These are phyloP conservation scores for Lentinula sp. DNA, from an alignment of 768 basidiomycete species.

Conservation along the genomic window DNA sequence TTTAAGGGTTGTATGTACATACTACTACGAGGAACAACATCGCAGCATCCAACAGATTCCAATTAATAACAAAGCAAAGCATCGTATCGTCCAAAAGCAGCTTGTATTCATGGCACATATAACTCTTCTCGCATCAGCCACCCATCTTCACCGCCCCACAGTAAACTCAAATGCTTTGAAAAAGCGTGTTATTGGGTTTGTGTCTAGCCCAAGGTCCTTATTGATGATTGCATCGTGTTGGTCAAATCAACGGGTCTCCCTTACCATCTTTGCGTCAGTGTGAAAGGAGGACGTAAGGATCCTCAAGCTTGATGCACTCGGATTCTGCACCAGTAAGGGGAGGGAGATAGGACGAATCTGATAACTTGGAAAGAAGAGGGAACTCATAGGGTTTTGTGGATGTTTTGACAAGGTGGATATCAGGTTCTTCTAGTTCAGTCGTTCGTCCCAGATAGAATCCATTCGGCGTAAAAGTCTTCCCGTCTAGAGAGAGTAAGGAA, in stretches of 20 bases:
- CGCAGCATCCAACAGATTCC: too few relatives aligned
- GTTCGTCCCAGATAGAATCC: background rate
- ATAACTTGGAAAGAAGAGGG: background rate
- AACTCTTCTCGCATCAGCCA: background rate
- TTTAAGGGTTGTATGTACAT: too few relatives aligned
- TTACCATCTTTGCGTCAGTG: background rate
- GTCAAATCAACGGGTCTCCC: background rate
- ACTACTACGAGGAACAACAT: too few relatives aligned
- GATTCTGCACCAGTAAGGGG: background rate
- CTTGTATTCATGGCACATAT: background rate
- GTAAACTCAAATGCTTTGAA: background rate
- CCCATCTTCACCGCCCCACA: background rate
- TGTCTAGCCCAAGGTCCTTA: background rate
- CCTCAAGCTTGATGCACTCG: background rate
- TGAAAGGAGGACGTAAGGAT: background rate
- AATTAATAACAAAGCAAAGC: background rate
- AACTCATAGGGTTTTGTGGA: background rate
- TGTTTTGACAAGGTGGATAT: background rate
- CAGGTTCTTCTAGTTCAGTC: background rate
- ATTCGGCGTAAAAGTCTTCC: background rate
- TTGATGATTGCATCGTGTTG: background rate
- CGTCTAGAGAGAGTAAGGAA: background rate
- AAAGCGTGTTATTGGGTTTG: background rate
- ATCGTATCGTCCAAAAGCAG: background rate
- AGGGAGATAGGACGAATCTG: background rate